A percentile compares a stretch with the other conserved stretches of the same genome.
These are phyloP conservation scores for Laetiporus sulphureus DNA, from an alignment of 1,284 basidiomycete genomes.

Conservation along the genomic window DNA sequence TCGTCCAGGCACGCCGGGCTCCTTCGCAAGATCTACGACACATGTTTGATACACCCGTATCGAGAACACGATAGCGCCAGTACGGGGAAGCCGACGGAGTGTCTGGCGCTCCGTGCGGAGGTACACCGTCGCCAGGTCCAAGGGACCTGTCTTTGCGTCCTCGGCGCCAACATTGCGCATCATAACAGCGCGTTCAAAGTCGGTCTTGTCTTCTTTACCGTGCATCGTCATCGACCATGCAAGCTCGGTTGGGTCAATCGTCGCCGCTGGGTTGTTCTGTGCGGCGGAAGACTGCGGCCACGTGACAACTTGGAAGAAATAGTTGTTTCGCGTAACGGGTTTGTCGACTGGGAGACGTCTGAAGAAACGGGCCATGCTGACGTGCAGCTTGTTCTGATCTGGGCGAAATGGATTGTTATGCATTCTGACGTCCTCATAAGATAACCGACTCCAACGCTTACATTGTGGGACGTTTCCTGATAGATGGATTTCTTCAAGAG, in stretches of 20 bases:
- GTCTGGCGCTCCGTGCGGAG: constrained; percentile 71
- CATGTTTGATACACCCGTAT: constrained; percentile 70
- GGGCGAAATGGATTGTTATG: constrained; percentile 5
- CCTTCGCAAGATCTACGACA: constrained; percentile 48
- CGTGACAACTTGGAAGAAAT: constrained; percentile 53
- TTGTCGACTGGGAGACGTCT: constrained; percentile 56
- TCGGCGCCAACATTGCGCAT: constrained; percentile 11
- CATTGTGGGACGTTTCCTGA: constrained; percentile 67
- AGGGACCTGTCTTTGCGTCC: neutral
- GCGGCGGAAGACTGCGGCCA: constrained; percentile 11
- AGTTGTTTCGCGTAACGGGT: constrained; percentile 70
- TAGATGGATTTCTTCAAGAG: constrained; percentile 68
- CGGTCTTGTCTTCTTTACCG: constrained; percentile 50
- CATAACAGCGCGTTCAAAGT: constrained; percentile 19
- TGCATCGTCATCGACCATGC: constrained; percentile 60
- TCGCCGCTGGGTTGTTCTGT: constrained; percentile 15
- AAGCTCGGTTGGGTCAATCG: constrained; percentile 57
- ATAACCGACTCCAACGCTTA: constrained; percentile 27
- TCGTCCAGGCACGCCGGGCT: constrained; percentile 60
- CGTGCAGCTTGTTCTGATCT: constrained; percentile 62
- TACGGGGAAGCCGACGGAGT: constrained; percentile 56
- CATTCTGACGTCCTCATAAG: neutral
- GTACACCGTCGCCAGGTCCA: constrained; percentile 40
- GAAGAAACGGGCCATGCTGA: constrained; percentile 68
- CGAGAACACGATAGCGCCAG: constrained; percentile 71